Evolutionary conservation across 2,329 filamentous ascomycete genomes (phyloP).

Genomic region (Penicillium brasilianum): DNA sequence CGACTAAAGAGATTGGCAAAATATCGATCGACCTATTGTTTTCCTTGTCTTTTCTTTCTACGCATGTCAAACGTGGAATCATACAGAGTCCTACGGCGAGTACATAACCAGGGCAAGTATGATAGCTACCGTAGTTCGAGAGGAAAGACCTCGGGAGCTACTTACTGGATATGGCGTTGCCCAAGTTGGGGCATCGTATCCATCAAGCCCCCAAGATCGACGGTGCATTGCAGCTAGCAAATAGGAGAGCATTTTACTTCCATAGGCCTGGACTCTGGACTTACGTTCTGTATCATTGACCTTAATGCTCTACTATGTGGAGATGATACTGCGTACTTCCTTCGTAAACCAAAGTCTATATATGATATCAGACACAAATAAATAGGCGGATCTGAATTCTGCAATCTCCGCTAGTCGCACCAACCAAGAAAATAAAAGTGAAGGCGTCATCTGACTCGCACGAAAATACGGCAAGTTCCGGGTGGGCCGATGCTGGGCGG

Average conservation of each 20-base stretch:
- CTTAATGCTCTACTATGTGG: not conserved
- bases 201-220: slow-evolving; percentile 26
- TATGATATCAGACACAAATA: too few species aligned
- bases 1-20: too few species aligned
- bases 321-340: not conserved
- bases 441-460: too few species aligned
- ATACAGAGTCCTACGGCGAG: too few species aligned
- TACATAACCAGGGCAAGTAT: too few species aligned
- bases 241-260: not conserved
- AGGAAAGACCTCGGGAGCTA: not conserved
- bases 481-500: slow-evolving; percentile 21
- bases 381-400: too few species aligned
- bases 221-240: slow-evolving; percentile 22
- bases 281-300: not conserved
- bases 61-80: too few species aligned
- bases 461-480: slow-evolving; percentile 2
- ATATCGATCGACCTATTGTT: too few species aligned
- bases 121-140: not conserved
- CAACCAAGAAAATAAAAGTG: not conserved
- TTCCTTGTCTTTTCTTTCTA: too few species aligned
- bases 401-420: too few species aligned
- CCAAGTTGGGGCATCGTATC: slow-evolving; percentile 11
- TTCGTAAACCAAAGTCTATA: not conserved
- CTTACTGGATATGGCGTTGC: slow-evolving; percentile 19
- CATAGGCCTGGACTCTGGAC: not conserved